A percentile compares a stretch with the other conserved stretches of the same genome.
These are phyloP conservation scores for Aureobasidium sp. DNA, from an alignment of 2,329 filamentous ascomycete species.

Conservation along the genomic window DNA sequence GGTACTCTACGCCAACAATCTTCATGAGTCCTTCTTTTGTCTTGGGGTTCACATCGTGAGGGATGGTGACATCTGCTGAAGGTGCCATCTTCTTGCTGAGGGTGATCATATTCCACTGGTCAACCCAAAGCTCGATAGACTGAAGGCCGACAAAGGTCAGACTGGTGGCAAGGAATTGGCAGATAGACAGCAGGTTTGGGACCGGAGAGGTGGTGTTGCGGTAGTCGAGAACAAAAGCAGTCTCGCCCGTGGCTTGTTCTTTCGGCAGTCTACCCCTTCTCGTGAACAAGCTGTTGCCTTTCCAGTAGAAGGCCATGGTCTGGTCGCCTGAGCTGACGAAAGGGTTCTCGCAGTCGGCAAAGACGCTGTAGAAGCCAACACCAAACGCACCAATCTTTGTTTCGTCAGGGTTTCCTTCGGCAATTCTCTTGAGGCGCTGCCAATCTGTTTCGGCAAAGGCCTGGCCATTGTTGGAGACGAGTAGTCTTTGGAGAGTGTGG, in stretches of 20 bases:
- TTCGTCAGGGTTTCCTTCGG: constrained; percentile 98
- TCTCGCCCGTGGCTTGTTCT: constrained; percentile 55
- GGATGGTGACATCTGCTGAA: constrained; percentile 63
- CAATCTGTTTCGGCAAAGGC: constrained; percentile 87
- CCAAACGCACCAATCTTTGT: constrained; percentile 98
- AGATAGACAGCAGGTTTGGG: constrained; percentile 76
- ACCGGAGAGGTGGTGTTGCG: constrained; percentile 80
- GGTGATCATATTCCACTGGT: constrained; percentile 73
- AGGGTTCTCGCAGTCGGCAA: constrained; percentile 94
- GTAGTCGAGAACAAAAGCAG: constrained; percentile 92
- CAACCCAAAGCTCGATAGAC: constrained; percentile 81
- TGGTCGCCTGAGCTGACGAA: constrained; percentile 89
- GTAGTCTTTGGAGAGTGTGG: constrained; percentile 77
- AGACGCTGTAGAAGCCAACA: constrained; percentile 97
- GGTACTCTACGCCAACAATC: constrained; percentile 69
- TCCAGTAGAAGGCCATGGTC: constrained; percentile 99
- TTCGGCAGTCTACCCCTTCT: constrained; percentile 69
- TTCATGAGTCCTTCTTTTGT: constrained; percentile 88
- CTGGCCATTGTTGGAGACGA: constrained; percentile 88
- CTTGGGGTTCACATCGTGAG: constrained; percentile 69
- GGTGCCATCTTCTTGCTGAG: constrained; percentile 83
- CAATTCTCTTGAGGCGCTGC: constrained; percentile 88
- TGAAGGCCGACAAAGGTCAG: constrained; percentile 90
- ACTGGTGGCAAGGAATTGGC: constrained; percentile 90
- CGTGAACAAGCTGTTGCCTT: constrained; percentile 94